Percentiles rank a stretch among this genome's conserved stretches.
Conservation (phyloP, 2,329 filamentous ascomycete species). For the Fragosphaeria purpurea region DNA sequence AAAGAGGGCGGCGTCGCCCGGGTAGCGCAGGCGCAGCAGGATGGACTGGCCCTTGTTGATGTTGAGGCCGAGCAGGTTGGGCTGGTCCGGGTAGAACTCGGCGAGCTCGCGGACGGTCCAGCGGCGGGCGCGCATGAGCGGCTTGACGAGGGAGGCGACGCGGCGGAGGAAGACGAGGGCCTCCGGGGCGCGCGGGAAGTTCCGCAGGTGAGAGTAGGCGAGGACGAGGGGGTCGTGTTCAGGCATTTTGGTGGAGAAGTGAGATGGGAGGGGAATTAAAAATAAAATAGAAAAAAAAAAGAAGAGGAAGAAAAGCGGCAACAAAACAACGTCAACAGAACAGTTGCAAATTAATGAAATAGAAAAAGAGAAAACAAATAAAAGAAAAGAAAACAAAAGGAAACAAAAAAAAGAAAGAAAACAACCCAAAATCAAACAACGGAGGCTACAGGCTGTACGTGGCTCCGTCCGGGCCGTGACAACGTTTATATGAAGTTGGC, state of each 20-base stretch:
- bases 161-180: slow-evolving; percentile 58
- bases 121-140: slow-evolving; percentile 78
- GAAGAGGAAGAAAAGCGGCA: not conserved
- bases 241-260: slow-evolving; percentile 21
- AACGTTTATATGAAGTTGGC: no score
- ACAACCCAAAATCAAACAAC: not conserved
- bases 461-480: no score
- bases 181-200: slow-evolving; percentile 37
- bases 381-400: not conserved
- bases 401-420: not conserved
- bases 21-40: slow-evolving; percentile 69
- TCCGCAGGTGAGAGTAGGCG: slow-evolving; percentile 38
- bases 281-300: not conserved
- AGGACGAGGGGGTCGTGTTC: slow-evolving; percentile 36
- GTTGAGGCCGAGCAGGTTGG: slow-evolving; percentile 70
- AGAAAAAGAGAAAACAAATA: not conserved
- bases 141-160: slow-evolving; percentile 81
- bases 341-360: no score
- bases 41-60: slow-evolving; percentile 69
- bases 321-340: not conserved
- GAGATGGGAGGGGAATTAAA: not conserved
- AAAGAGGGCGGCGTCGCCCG: slow-evolving; percentile 65
- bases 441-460: not conserved
- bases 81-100: slow-evolving; percentile 74
- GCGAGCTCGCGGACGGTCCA: slow-evolving; percentile 73